Evolutionary conservation across 257 asterid species (phyloP).

Genomic region (Gentiana straminea): DNA sequence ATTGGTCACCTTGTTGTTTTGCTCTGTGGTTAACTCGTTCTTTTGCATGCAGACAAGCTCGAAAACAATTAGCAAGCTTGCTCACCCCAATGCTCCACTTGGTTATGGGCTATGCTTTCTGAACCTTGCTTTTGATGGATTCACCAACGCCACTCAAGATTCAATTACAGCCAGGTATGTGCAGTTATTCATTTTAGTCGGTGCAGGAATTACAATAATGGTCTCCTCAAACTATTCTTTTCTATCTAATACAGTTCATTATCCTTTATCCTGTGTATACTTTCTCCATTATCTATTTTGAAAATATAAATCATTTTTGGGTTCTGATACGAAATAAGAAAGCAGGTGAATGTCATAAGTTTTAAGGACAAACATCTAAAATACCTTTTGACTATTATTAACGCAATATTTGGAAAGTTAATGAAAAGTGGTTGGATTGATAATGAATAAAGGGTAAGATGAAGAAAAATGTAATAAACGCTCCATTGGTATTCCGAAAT

Average conservation of each 20-base stretch:
- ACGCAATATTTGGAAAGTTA: too few relatives aligned
- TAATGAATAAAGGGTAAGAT: too few relatives aligned
- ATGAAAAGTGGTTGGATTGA: too few relatives aligned
- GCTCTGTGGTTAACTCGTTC: background rate
- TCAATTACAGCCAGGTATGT: slow-evolving; percentile 67
- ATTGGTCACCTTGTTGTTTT: background rate
- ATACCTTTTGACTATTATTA: too few relatives aligned
- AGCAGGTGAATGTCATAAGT: too few relatives aligned
- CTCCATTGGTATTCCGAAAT: too few relatives aligned
- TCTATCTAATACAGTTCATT: background rate
- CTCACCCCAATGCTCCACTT: slow-evolving; percentile 88
- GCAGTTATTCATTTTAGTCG: background rate
- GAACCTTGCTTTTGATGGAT: slow-evolving; percentile 96
- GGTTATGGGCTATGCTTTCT: slow-evolving; percentile 85
- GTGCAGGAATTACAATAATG: background rate
- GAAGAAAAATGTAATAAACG: too few relatives aligned
- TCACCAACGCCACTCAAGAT: slow-evolving; percentile 99
- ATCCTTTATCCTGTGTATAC: too few relatives aligned
- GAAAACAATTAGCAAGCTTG: slow-evolving; percentile 83
- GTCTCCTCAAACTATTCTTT: background rate
- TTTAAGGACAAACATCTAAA: too few relatives aligned
- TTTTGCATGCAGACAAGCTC: slow-evolving; percentile 70
- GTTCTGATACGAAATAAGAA: background rate
- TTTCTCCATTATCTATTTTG: too few relatives aligned
- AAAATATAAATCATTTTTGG: background rate